phyloP scores from a whole-genome alignment of 179 eudicot species.

The Drosera spatulata region DNA sequence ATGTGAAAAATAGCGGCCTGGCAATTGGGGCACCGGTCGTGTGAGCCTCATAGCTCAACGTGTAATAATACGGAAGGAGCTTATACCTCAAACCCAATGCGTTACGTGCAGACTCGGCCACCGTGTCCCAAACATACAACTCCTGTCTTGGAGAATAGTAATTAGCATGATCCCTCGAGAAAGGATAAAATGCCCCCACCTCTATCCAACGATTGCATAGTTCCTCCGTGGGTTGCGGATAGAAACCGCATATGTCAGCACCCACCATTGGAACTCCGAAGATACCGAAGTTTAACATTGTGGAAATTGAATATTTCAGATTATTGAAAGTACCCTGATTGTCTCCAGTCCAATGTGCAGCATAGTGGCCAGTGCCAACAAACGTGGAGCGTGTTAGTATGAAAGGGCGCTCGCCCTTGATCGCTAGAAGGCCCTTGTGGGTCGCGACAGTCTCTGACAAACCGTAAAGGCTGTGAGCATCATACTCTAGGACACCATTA shows the following conservation, averaged over 20 bases:
- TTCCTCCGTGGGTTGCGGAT: constrained; percentile 84
- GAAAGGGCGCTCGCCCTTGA: constrained; percentile 84
- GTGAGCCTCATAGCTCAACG: constrained; percentile 79
- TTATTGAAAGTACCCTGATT: constrained; percentile 80
- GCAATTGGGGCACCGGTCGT: constrained; percentile 78
- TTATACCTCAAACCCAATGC: constrained; percentile 92
- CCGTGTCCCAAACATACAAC: constrained; percentile 84
- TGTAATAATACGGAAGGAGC: constrained; percentile 79
- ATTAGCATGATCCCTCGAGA: constrained; percentile 92
- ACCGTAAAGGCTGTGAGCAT: constrained; percentile 90
- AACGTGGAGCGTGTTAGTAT: constrained; percentile 70
- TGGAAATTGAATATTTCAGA: constrained; percentile 68
- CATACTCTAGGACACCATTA: constrained; percentile 80
- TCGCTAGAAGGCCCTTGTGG: constrained; percentile 59
- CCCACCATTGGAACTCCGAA: constrained; percentile 98
- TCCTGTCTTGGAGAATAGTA: constrained; percentile 90
- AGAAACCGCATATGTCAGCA: constrained; percentile 88
- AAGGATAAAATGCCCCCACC: constrained; percentile 88
- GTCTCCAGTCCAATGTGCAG: constrained; percentile 97
- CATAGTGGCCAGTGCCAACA: constrained; percentile 81
- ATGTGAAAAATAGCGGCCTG: constrained; percentile 77
- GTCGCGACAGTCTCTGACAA: constrained; percentile 74
- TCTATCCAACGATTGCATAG: constrained; percentile 96
- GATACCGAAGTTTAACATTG: constrained; percentile 80
- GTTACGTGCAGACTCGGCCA: constrained; percentile 73